phyloP scores from a whole-genome alignment of 805 yeast species.

The Pichia nanzhaoensis region DNA sequence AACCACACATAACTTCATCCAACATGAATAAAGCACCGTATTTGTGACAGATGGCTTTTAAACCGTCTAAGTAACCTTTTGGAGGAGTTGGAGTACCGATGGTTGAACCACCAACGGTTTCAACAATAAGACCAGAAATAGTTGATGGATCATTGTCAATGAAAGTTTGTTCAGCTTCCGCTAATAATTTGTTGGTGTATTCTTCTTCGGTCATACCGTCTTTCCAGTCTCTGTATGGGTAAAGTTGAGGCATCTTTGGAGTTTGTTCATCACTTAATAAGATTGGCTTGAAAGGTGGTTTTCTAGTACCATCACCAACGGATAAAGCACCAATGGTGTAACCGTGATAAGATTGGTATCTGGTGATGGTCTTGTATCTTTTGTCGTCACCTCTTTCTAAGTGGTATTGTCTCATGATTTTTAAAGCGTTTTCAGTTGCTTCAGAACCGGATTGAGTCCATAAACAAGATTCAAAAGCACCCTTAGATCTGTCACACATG shows the following conservation, averaged over 20 bases:
- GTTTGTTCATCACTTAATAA: slow-evolving; percentile 13
- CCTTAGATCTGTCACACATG: slow-evolving; percentile 36
- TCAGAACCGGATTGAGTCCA: slow-evolving; percentile 69
- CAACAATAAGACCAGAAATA: slow-evolving; percentile 37
- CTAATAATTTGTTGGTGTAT: slow-evolving; percentile 31
- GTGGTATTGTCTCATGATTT: slow-evolving; percentile 52
- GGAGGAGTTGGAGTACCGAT: slow-evolving; percentile 40
- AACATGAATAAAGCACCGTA: slow-evolving; percentile 43
- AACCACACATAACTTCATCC: slow-evolving; percentile 56
- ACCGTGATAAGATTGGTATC: slow-evolving; percentile 44
- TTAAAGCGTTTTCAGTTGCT: slow-evolving; percentile 74
- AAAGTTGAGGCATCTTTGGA: slow-evolving; percentile 28
- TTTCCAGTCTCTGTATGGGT: slow-evolving; percentile 29
- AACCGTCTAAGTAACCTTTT: slow-evolving; percentile 41
- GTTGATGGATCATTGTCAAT: slow-evolving; percentile 38
- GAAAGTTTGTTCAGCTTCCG: slow-evolving; percentile 36
- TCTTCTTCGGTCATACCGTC: slow-evolving; percentile 32
- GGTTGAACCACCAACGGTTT: slow-evolving; percentile 43
- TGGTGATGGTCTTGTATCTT: slow-evolving; percentile 37
- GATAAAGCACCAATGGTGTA: slow-evolving; percentile 42
- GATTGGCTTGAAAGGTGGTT: slow-evolving; percentile 13
- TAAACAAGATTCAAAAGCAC: slow-evolving; percentile 34
- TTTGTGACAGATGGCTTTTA: slow-evolving; percentile 41
- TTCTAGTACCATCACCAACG: slow-evolving; percentile 33
- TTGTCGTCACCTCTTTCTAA: slow-evolving; percentile 37